A percentile compares a stretch with the other conserved stretches of the same genome.
phyloP scores from a whole-genome alignment of 208 protist species.

The Naegleria lovaniensis region DNA sequence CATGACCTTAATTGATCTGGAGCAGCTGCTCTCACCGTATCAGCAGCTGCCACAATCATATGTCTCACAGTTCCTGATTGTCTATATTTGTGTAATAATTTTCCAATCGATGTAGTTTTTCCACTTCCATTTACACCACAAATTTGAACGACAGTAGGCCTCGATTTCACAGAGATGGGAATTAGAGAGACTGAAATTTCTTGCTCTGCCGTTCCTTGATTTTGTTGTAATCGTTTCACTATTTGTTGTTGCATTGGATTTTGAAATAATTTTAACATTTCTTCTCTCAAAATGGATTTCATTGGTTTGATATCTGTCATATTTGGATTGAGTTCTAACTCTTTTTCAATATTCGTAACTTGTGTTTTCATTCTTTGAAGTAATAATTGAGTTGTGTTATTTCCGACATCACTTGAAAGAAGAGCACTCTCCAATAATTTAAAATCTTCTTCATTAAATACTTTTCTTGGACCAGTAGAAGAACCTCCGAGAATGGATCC shows the following conservation, averaged over 20 bases:
- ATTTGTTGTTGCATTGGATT: not conserved
- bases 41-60: constrained; percentile 8
- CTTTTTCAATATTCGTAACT: not conserved
- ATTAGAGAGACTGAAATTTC: not conserved
- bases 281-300: not conserved
- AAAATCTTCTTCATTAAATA: constrained; percentile 9
- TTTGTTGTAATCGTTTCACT: not conserved
- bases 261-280: constrained; percentile 4
- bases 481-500: not conserved
- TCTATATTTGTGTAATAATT: not conserved
- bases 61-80: not conserved
- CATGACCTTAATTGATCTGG: constrained; percentile 7
- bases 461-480: not conserved
- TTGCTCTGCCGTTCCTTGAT: not conserved
- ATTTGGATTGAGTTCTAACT: not conserved
- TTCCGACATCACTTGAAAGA: not conserved
- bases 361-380: not conserved
- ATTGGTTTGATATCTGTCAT: not conserved
- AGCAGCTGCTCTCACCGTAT: not conserved
- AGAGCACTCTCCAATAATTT: not conserved
- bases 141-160: not conserved
- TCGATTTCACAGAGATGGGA: not conserved
- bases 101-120: constrained; percentile 18
- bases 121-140: not conserved
- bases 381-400: not conserved